Evolutionary conservation across 2,329 filamentous ascomycete genomes (phyloP), one percentile per base, ranked within the genome.

Genomic region (Shiraia bambusicola): DNA sequence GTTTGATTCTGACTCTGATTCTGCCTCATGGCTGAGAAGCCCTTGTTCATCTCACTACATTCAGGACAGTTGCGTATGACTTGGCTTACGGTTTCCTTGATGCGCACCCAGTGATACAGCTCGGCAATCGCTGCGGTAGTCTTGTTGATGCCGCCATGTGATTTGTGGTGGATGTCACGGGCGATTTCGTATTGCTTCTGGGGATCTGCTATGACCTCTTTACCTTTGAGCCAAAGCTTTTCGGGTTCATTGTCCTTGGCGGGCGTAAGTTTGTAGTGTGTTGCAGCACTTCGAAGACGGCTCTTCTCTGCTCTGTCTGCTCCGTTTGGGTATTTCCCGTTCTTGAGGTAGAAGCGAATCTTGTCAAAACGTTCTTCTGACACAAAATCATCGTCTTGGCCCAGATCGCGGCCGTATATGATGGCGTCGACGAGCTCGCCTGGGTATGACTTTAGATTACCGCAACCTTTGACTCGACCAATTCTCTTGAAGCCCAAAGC

Each of bases 311-410:
- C 91, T 45, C 92, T 83, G 75, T 96, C 90, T 64, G 92, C 91
- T 49, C 91, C 92, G 59, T 86, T 84, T 45, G 93, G 93, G 69
- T 98, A 97, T 69, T 91, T 89, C 63, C 86, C 86, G 69, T 91
- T 89, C 72, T 95, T 94, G 64, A 97, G 83, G 72, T 97, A 97
- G 76, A 88, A 97, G 63, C 91, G 87, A 67, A 97, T 97, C 77
- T 96, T 96, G 76, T 96, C 92, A 76, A 97, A 97, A 57, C 93
- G 88, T 74, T 96, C 91, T 76, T 96, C 91, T 69, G 86, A 91
- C 59, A 92, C 86, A 66, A 88, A 84, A 67, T 93, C 88, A 65
- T 93, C 88, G 59, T 88, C 85, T 27, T 71, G 71, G 39, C 72
- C 73, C 2, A 78, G 63, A 47, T 83, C 80, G 16, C 81, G 73